These are phyloP conservation scores for Saccharomyces hybrid DNA, from an alignment of 1,139 yeast genomes.

Conservation along the genomic window DNA sequence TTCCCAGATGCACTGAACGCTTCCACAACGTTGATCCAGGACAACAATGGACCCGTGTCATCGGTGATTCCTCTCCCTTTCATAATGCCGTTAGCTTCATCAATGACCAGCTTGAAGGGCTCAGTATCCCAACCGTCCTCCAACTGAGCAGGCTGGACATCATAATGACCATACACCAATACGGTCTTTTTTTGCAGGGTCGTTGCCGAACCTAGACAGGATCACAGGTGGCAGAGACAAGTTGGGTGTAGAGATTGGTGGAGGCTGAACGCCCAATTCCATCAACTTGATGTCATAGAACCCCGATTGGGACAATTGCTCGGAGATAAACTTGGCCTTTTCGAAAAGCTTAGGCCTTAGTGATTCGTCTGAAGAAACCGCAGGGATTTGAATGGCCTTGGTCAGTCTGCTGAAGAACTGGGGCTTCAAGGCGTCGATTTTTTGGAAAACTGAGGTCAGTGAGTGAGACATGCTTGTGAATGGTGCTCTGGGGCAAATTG, in stretches of 20 bases:
- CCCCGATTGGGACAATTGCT: slow-evolving; percentile 62
- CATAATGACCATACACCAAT: slow-evolving; percentile 91
- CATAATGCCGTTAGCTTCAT: slow-evolving; percentile 43
- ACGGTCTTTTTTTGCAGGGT: slow-evolving; percentile 76
- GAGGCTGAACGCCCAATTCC: slow-evolving; percentile 84
- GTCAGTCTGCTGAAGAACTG: slow-evolving; percentile 59
- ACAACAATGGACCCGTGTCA: slow-evolving; percentile 96
- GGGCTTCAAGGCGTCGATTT: slow-evolving; percentile 66
- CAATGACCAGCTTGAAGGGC: slow-evolving; percentile 69
- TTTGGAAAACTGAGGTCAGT: slow-evolving; percentile 35
- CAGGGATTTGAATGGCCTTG: slow-evolving; percentile 84
- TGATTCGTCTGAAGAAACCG: slow-evolving; percentile 85
- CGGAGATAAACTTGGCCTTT: slow-evolving; percentile 76
- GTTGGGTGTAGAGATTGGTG: slow-evolving; percentile 57
- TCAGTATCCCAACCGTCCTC: slow-evolving; percentile 96
- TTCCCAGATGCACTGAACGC: slow-evolving; percentile 80
- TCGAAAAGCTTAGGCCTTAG: slow-evolving; percentile 76
- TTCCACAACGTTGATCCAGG: slow-evolving; percentile 89
- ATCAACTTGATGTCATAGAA: slow-evolving; percentile 74
- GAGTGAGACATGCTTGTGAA: background rate
- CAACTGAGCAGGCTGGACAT: slow-evolving; percentile 88
- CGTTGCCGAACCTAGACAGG: slow-evolving; percentile 75
- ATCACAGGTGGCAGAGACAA: slow-evolving; percentile 88
- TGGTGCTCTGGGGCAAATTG: background rate
- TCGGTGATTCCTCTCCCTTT: slow-evolving; percentile 95